Conservation (phyloP, 345 rosid genomes). For the Psidium friedrichsthalianum region DNA sequence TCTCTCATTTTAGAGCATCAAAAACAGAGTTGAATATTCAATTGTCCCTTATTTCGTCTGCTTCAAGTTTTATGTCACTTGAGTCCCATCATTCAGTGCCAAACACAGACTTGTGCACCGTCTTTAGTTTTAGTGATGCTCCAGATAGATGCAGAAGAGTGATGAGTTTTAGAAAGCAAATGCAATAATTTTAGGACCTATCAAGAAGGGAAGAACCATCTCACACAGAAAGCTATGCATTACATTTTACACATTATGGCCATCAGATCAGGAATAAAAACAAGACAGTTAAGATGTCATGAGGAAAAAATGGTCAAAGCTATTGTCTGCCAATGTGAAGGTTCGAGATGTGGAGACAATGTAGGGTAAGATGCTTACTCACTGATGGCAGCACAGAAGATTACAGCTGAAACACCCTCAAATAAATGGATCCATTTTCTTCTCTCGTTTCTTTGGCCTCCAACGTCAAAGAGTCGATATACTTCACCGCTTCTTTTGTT, state of each 20-base stretch:
- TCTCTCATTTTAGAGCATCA: background rate
- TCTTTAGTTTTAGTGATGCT: background rate
- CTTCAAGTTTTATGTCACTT: background rate
- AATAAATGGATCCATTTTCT: slow-evolving; percentile 99
- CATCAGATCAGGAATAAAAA: background rate
- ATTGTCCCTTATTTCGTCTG: background rate
- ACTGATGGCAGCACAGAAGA: slow-evolving; percentile 96
- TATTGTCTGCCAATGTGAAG: background rate
- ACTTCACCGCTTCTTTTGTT: slow-evolving; percentile 98
- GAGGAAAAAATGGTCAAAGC: background rate
- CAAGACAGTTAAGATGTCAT: background rate
- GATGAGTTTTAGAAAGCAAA: background rate
- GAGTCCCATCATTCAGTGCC: background rate
- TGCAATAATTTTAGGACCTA: background rate
- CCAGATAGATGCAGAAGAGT: background rate
- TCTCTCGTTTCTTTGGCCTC: slow-evolving; percentile 97
- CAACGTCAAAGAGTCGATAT: slow-evolving; percentile 94
- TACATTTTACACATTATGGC: background rate
- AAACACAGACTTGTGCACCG: background rate
- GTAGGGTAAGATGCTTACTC: slow-evolving; percentile 49
- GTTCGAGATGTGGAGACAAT: background rate
- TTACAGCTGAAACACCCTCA: slow-evolving; percentile 98
- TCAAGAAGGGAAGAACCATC: background rate
- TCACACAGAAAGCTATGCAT: background rate
- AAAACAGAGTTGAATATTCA: background rate